A percentile compares a stretch with the other conserved stretches of the same genome.
These are phyloP conservation scores for Phytophthora citrophthora DNA, from an alignment of 352 stramenopile species.

Conservation along the genomic window DNA sequence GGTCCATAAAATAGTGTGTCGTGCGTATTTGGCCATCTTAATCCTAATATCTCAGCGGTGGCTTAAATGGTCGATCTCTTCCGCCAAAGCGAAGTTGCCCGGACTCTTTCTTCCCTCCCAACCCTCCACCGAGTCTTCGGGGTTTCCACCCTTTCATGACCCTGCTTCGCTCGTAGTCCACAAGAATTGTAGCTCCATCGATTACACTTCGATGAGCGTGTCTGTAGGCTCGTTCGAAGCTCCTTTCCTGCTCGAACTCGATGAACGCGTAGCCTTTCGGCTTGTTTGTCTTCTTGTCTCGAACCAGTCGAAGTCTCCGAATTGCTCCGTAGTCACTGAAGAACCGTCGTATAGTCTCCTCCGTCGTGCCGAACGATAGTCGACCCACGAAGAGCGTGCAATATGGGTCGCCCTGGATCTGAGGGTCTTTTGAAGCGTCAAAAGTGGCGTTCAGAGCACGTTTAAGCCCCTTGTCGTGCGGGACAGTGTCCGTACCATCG, in stretches of 20 bases:
- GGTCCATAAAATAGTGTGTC: conserved; percentile 8
- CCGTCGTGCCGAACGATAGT: conserved; percentile 22
- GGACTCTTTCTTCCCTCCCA: conserved; percentile 82
- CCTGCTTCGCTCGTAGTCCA: conserved; percentile 80
- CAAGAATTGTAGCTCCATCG: conserved; percentile 68
- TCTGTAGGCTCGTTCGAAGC: conserved; percentile 67
- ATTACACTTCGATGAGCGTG: conserved; percentile 59
- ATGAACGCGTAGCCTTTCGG: conserved; percentile 87
- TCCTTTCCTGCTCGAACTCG: conserved; percentile 62
- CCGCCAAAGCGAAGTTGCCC: conserved; percentile 86
- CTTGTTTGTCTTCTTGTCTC: conserved; percentile 48
- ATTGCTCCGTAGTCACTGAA: too few relatives aligned
- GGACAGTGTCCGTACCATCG: conserved; percentile 62
- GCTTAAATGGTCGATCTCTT: conserved; percentile 74
- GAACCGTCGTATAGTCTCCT: too few relatives aligned
- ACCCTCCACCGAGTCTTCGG: conserved; percentile 72
- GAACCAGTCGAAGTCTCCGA: too few relatives aligned
- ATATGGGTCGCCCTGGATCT: conserved; percentile 72
- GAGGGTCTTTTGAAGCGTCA: conserved; percentile 57
- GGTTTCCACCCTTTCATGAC: conserved; percentile 88
- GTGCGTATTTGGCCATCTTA: too few relatives aligned
- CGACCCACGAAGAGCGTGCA: conserved; percentile 78
- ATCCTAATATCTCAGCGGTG: conserved; percentile 24
- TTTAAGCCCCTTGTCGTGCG: conserved; percentile 72
- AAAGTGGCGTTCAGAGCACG: conserved; percentile 57